Conservation (phyloP, 495 filamentous ascomycete species). For the Thermothielavioides terrestris region DNA sequence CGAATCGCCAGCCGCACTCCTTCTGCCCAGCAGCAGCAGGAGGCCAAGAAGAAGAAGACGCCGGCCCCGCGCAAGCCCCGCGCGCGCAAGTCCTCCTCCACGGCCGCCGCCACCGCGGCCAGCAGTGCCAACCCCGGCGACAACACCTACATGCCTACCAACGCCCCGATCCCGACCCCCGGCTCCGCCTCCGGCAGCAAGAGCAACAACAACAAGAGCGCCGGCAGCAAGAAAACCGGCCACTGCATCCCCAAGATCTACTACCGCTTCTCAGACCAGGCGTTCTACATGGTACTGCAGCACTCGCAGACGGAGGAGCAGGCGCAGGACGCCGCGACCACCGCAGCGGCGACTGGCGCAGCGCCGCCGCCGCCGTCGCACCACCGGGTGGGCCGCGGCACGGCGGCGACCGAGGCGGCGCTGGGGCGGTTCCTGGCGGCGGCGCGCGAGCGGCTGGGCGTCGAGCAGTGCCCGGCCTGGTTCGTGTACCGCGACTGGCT, state of each 20-base stretch:
- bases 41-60: not conserved
- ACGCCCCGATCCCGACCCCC: not conserved
- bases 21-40: not conserved
- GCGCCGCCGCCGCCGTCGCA: no score
- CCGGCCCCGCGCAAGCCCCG: not conserved
- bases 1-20: not conserved
- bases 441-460: not conserved
- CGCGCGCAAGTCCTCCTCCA: slow-evolving; percentile 2
- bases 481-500: not conserved
- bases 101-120: not conserved
- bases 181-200: not conserved
- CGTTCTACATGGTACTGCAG: slow-evolving; percentile 3
- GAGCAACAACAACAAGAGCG: not conserved
- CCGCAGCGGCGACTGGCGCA: not conserved
- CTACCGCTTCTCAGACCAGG: slow-evolving; percentile 1
- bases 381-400: slow-evolving; percentile 1
- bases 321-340: no score
- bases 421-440: slow-evolving; percentile 1
- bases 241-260: not conserved
- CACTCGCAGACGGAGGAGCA: not conserved
- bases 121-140: not conserved
- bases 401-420: not conserved
- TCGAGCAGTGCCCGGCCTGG: not conserved
- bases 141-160: not conserved
- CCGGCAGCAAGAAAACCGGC: no score